Evolutionary conservation across 257 asterid species (phyloP).

Genomic region (Haberlea rhodopensis): DNA sequence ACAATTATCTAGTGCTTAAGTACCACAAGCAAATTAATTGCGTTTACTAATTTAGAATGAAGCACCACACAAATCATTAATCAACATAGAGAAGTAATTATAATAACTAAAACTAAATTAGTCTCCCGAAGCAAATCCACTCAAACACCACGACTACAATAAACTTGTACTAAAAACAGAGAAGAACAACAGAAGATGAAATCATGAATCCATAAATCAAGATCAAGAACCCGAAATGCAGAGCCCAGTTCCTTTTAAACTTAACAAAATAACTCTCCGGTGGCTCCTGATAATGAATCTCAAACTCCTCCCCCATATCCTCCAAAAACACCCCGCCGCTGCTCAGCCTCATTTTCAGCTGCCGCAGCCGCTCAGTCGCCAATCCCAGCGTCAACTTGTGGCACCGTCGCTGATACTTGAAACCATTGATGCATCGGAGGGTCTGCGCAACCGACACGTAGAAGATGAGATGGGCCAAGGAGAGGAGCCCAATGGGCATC

Average conservation of each 20-base stretch:
- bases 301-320: conserved; percentile 55
- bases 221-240: conserved; percentile 85
- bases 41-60: too few species aligned
- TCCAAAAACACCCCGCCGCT: conserved; percentile 40
- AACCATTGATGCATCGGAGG: conserved; percentile 88
- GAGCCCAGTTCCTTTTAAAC: conserved; percentile 92
- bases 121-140: too few species aligned
- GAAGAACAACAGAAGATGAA: conserved; percentile 81
- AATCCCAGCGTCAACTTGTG: conserved; percentile 85
- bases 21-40: too few species aligned
- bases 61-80: too few species aligned
- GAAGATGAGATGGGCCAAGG: conserved; percentile 75
- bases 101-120: too few species aligned
- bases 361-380: conserved; percentile 82
- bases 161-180: conserved; percentile 58
- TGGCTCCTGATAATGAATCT: conserved; percentile 89
- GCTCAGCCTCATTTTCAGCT: conserved; percentile 47
- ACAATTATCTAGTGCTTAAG: too few species aligned
- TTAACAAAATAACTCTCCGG: conserved; percentile 88
- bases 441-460: conserved; percentile 92
- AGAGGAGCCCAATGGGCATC: conserved; percentile 84
- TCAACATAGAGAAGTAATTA: too few species aligned
- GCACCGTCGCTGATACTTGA: conserved; percentile 94
- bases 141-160: not conserved
- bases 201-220: conserved; percentile 79